phyloP scores from a whole-genome alignment of 2,329 filamentous ascomycete species.

The Neocucurbitaria cava region DNA sequence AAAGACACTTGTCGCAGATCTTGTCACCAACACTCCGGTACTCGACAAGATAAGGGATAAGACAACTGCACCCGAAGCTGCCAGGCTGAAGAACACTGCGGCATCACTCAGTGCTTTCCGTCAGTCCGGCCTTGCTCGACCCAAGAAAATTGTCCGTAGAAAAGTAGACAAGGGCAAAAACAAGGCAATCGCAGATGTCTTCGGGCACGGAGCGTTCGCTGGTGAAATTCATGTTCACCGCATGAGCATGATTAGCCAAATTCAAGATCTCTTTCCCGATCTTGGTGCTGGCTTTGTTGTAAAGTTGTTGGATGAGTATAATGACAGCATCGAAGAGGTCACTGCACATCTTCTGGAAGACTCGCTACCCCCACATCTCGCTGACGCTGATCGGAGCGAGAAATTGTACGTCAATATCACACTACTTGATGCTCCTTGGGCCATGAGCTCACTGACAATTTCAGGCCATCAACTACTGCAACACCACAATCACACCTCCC shows the following conservation, averaged over 20 bases:
- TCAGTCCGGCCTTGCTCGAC: slow-evolving; percentile 58
- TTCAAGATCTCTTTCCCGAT: slow-evolving; percentile 94
- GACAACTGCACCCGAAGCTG: slow-evolving; percentile 58
- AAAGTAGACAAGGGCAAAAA: slow-evolving; percentile 73
- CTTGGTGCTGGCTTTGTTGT: slow-evolving; percentile 83
- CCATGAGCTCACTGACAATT: slow-evolving; percentile 16
- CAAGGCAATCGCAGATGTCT: slow-evolving; percentile 44
- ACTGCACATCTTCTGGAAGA: slow-evolving; percentile 83
- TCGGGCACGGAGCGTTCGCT: slow-evolving; percentile 43
- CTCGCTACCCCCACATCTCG: slow-evolving; percentile 73
- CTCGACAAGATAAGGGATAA: slow-evolving; percentile 67
- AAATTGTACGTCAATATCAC: slow-evolving; percentile 56
- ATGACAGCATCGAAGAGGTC: slow-evolving; percentile 77
- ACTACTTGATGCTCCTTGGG: background rate
- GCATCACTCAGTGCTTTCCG: slow-evolving; percentile 66
- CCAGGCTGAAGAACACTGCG: slow-evolving; percentile 67
- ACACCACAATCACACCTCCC: slow-evolving; percentile 53
- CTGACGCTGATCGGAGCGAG: slow-evolving; percentile 68
- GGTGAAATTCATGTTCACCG: slow-evolving; percentile 74
- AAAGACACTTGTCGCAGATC: slow-evolving; percentile 75
- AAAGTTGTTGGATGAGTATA: slow-evolving; percentile 79
- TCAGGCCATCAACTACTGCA: slow-evolving; percentile 23
- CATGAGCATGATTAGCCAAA: slow-evolving; percentile 83
- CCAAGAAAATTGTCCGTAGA: slow-evolving; percentile 60
- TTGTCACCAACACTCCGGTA: slow-evolving; percentile 82